Evolutionary conservation across 2,329 filamentous ascomycete genomes (phyloP).

Genomic region (Cadophora malorum): DNA sequence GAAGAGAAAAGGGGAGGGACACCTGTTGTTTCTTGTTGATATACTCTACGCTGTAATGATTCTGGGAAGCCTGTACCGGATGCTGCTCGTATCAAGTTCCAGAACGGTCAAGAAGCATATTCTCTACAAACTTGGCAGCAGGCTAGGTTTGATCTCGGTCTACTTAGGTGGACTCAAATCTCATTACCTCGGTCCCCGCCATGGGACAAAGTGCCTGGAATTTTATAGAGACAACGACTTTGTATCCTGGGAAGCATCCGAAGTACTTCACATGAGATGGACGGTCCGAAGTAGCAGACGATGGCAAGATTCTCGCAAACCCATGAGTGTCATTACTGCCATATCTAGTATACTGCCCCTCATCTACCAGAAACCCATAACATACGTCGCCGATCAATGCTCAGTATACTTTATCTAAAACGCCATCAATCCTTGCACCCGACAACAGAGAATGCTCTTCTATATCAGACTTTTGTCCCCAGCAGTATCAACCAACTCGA

Average conservation of each 20-base stretch:
- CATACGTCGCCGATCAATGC: neutral
- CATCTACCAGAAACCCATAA: neutral
- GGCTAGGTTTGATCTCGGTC: too few species aligned
- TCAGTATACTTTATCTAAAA: neutral
- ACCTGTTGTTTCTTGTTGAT: too few species aligned
- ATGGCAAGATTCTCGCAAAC: neutral
- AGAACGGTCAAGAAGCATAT: too few species aligned
- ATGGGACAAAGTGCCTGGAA: too few species aligned
- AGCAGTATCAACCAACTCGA: neutral
- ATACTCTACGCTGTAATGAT: too few species aligned
- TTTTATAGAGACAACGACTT: neutral
- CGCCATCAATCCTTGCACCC: neutral
- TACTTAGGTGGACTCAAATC: too few species aligned
- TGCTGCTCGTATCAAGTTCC: too few species aligned
- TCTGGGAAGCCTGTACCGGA: too few species aligned
- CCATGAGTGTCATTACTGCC: neutral
- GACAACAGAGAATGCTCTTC: neutral
- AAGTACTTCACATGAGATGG: neutral
- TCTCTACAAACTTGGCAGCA: too few species aligned
- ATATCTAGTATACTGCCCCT: neutral
- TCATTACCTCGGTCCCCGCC: too few species aligned
- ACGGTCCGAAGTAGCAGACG: neutral
- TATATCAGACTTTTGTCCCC: neutral
- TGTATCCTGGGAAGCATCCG: neutral
- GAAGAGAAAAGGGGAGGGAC: too few species aligned